These are phyloP conservation scores for Ophiorrhiza pumila DNA, from an alignment of 257 asterid genomes.

Conservation along the genomic window DNA sequence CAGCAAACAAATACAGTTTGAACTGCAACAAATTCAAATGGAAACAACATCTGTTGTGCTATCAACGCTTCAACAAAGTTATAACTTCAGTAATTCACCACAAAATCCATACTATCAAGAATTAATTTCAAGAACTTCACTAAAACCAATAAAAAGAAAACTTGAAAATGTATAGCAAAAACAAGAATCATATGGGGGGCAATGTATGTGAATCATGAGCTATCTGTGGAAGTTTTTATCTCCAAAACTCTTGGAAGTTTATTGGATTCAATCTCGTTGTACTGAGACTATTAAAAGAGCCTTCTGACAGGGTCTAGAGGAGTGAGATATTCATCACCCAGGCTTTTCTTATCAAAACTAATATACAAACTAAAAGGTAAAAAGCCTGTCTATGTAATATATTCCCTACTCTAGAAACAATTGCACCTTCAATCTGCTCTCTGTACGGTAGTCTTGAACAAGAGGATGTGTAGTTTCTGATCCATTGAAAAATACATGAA, in stretches of 20 bases:
- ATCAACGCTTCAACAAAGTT: not conserved
- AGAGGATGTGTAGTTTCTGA: slow-evolving; percentile 32
- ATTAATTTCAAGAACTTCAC: not conserved
- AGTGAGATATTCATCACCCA: slow-evolving; percentile 19
- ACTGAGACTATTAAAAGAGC: slow-evolving; percentile 13
- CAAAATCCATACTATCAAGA: not conserved
- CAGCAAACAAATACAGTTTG: not conserved
- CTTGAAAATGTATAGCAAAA: not conserved
- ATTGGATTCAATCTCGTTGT: not conserved
- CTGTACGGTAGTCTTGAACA: slow-evolving; percentile 52
- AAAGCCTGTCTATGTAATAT: slow-evolving; percentile 21
- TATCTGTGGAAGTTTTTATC: not conserved
- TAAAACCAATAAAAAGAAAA: not conserved
- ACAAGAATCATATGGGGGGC: not conserved
- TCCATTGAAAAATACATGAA: slow-evolving; percentile 38
- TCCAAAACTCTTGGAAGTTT: not conserved
- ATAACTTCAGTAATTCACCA: not conserved
- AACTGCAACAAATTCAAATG: not conserved
- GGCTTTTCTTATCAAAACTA: slow-evolving; percentile 22
- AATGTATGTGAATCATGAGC: not conserved
- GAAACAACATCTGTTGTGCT: not conserved
- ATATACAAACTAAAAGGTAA: slow-evolving; percentile 34
- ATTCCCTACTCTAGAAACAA: slow-evolving; percentile 22
- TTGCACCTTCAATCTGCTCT: slow-evolving; percentile 52
- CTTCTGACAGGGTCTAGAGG: slow-evolving; percentile 15